These are phyloP conservation scores for Dioscorea dumetorum DNA, from an alignment of 106 monocot species.

Conservation along the genomic window DNA sequence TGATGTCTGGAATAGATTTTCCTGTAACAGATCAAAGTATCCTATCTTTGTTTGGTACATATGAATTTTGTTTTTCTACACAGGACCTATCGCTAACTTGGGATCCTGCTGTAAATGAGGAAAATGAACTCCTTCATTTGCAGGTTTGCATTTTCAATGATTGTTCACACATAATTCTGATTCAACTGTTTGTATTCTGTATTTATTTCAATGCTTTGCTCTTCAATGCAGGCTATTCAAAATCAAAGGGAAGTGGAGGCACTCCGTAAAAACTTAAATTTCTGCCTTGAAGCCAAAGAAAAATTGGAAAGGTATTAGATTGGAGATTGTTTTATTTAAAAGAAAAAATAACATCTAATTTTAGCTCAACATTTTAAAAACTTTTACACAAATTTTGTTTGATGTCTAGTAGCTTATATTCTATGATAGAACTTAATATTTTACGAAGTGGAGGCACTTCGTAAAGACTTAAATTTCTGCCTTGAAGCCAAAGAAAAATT, in stretches of 20 bases:
- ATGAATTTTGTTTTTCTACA: not conserved
- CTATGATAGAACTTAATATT: too few relatives aligned
- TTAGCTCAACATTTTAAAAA: too few relatives aligned
- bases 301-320: constrained; percentile 60
- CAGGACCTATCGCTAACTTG: constrained; percentile 62
- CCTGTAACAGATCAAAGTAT: too few relatives aligned
- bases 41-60: too few relatives aligned
- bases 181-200: not conserved
- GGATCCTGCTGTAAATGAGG: constrained; percentile 65
- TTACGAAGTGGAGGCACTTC: too few relatives aligned
- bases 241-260: constrained; percentile 69
- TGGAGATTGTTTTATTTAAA: too few relatives aligned
- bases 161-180: not conserved
- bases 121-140: constrained; percentile 83
- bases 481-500: constrained; percentile 79
- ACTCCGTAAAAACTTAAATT: constrained; percentile 62
- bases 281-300: constrained; percentile 74
- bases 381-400: too few relatives aligned
- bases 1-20: too few relatives aligned
- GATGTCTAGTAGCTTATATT: too few relatives aligned
- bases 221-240: constrained; percentile 68
- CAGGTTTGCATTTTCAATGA: constrained; percentile 34
- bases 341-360: too few relatives aligned
- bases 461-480: constrained; percentile 58
- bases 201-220: too few relatives aligned